phyloP scores from a whole-genome alignment of 495 filamentous ascomycete genomes.

The Aspergillus diversus region DNA sequence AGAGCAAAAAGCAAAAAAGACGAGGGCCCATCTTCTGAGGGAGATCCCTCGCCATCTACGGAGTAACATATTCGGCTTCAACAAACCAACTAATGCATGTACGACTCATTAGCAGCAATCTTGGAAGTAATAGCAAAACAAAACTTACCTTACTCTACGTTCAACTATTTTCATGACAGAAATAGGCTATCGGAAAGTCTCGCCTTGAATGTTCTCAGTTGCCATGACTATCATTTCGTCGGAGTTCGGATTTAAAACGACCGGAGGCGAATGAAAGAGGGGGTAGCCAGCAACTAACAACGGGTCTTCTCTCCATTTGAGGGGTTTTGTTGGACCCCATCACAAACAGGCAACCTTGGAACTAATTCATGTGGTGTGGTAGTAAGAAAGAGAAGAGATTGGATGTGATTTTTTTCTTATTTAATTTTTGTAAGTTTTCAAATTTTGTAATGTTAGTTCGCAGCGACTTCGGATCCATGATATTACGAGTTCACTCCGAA shows the following conservation, averaged over 20 bases:
- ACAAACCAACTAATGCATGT: background rate
- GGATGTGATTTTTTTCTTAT: background rate
- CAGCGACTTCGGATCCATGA: background rate
- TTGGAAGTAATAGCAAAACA: background rate
- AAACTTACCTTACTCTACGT: background rate
- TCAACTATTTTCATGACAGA: background rate
- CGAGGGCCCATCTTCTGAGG: too few species aligned
- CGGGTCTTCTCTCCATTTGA: background rate
- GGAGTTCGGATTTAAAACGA: conserved; percentile 14
- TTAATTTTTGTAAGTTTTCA: background rate
- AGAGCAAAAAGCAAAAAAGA: too few species aligned
- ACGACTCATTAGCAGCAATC: background rate
- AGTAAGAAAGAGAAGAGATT: background rate
- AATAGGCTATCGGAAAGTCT: background rate
- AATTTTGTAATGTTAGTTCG: background rate
- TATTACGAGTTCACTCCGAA: background rate
- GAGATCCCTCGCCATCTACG: background rate
- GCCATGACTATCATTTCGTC: conserved; percentile 1
- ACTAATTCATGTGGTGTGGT: conserved; percentile 8
- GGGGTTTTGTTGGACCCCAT: background rate
- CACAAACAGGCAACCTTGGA: background rate
- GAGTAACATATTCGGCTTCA: too few species aligned
- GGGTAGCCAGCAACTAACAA: background rate
- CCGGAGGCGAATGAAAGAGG: background rate
- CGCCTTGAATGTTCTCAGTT: background rate